Conservation (phyloP, 2,329 filamentous ascomycete species). For the Ceratocystis cacaofunesta region DNA sequence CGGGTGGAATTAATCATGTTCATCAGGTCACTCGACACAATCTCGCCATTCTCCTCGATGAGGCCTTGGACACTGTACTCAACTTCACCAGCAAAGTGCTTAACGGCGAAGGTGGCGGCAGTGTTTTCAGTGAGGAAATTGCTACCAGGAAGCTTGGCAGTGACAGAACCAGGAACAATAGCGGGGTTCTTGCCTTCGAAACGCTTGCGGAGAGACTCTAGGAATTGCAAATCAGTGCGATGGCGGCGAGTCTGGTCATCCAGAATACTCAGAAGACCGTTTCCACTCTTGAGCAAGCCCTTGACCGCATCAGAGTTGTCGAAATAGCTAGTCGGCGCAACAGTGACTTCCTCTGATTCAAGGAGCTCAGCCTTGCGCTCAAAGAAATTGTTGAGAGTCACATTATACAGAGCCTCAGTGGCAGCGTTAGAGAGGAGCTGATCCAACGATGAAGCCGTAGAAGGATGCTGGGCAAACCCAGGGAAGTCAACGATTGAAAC, state of each 20-base stretch:
- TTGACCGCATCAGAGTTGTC: conserved; percentile 93
- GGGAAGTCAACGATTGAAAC: conserved; percentile 94
- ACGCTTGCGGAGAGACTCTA: conserved; percentile 80
- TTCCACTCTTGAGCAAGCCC: conserved; percentile 79
- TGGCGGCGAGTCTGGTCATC: conserved; percentile 90
- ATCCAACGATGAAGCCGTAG: conserved; percentile 74
- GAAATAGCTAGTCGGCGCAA: conserved; percentile 89
- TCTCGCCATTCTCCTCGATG: conserved; percentile 88
- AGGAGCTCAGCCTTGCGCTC: conserved; percentile 85
- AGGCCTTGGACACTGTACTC: conserved; percentile 81
- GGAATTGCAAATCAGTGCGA: conserved; percentile 73
- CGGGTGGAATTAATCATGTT: conserved; percentile 81
- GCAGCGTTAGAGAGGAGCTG: conserved; percentile 92
- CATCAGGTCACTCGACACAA: conserved; percentile 90
- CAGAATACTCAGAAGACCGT: conserved; percentile 82
- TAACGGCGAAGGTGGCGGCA: conserved; percentile 71
- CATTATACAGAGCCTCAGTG: conserved; percentile 80
- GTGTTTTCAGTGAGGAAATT: conserved; percentile 79
- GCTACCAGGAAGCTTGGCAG: conserved; percentile 65
- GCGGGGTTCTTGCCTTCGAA: conserved; percentile 91
- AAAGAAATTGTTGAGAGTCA: conserved; percentile 90
- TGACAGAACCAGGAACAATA: conserved; percentile 63
- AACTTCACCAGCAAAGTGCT: conserved; percentile 91
- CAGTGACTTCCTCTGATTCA: conserved; percentile 82
- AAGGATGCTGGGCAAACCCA: conserved; percentile 71